Percentiles rank a stretch among this genome's conserved stretches.
Conservation (phyloP, 306 rosid genomes). For the Clitoria ternatea region DNA sequence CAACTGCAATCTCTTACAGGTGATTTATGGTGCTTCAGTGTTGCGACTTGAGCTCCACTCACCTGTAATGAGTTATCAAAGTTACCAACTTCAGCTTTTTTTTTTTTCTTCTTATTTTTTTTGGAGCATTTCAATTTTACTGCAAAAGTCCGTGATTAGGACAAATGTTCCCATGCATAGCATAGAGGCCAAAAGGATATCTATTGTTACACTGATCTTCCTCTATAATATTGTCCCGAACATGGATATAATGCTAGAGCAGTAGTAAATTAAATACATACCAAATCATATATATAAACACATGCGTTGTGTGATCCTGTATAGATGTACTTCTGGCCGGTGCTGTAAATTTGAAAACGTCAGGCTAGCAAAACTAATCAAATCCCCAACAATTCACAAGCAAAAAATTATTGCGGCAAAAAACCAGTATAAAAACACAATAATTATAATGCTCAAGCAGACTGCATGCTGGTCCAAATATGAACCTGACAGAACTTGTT, state of each 20-base stretch:
- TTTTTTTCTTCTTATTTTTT: background rate
- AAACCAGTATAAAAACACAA: background rate
- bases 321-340: slow-evolving; percentile 96
- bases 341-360: slow-evolving; percentile 57
- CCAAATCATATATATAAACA: slow-evolving; percentile 90
- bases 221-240: background rate
- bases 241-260: background rate
- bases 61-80: slow-evolving; percentile 40
- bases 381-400: background rate
- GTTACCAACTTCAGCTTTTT: background rate
- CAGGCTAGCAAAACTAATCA: background rate
- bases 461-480: slow-evolving; percentile 13
- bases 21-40: slow-evolving; percentile 81
- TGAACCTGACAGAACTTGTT: background rate
- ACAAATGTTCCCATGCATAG: background rate
- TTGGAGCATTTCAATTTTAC: background rate
- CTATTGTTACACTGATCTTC: background rate
- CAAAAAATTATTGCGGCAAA: background rate
- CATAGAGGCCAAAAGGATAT: background rate
- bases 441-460: background rate
- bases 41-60: slow-evolving; percentile 77
- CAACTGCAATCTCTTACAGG: slow-evolving; percentile 96
- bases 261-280: slow-evolving; percentile 31
- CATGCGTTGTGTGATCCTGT: slow-evolving; percentile 82
- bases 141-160: background rate